A percentile compares a stretch with the other conserved stretches of the same genome.
Evolutionary conservation across 2,329 filamentous ascomycete genomes (phyloP).

Genomic region (Zymoseptoria crescenta): DNA sequence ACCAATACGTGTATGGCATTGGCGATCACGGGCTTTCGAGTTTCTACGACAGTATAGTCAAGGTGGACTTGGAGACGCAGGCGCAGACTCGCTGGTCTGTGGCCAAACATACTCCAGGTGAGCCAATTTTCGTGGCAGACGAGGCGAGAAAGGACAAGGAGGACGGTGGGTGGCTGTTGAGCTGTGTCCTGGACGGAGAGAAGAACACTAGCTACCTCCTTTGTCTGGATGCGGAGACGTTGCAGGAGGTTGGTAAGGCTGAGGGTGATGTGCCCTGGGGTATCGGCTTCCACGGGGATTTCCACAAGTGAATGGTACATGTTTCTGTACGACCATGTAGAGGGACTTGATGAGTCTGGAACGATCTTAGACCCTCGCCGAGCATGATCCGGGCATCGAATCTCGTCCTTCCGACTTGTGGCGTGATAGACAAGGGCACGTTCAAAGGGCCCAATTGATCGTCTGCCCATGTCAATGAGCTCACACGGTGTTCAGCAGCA

Average conservation of each 20-base stretch:
- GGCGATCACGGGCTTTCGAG: conserved; percentile 51
- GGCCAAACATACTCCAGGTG: conserved; percentile 57
- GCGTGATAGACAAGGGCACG: neutral
- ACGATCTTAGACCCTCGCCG: neutral
- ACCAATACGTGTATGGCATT: conserved; percentile 56
- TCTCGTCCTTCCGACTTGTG: neutral
- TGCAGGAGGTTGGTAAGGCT: conserved; percentile 58
- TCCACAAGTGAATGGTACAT: neutral
- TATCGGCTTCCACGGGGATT: conserved; percentile 45
- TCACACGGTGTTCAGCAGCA: neutral
- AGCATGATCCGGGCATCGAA: neutral
- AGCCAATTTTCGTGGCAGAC: conserved; percentile 58
- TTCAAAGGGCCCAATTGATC: too few species aligned
- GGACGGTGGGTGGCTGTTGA: conserved; percentile 57
- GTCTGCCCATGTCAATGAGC: neutral
- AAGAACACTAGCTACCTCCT: conserved; percentile 55
- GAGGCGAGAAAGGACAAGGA: conserved; percentile 42
- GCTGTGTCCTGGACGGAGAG: conserved; percentile 57
- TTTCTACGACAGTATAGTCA: conserved; percentile 55
- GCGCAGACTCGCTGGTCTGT: conserved; percentile 50
- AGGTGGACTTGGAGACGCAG: conserved; percentile 54
- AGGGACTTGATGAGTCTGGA: neutral
- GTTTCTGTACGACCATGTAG: neutral
- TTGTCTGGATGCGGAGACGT: conserved; percentile 54
- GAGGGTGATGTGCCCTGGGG: conserved; percentile 53